phyloP scores from a whole-genome alignment of 2,329 filamentous ascomycete genomes.

The Aspergillus sp. region DNA sequence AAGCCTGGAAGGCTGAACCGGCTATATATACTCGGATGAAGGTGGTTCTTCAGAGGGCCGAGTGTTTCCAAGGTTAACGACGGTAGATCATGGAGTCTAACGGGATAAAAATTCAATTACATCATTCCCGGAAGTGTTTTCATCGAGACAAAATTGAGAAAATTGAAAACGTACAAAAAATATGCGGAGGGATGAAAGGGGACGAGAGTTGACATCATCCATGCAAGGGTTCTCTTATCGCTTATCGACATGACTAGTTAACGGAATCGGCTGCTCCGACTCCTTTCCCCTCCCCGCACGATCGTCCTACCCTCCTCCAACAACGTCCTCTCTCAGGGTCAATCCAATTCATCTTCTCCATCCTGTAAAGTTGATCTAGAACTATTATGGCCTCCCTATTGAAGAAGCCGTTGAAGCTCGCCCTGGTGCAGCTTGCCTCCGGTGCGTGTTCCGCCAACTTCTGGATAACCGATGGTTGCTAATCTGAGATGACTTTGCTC shows the following conservation, averaged over 20 bases:
- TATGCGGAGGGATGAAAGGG: too few species aligned
- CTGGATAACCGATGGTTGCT: background rate
- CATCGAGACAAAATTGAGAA: too few species aligned
- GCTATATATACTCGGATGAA: too few species aligned
- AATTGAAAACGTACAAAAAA: too few species aligned
- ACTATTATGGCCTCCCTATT: conserved; percentile 57
- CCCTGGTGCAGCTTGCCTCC: conserved; percentile 77
- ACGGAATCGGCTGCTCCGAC: background rate
- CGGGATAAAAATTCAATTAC: too few species aligned
- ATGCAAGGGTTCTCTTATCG: background rate
- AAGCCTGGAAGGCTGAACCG: too few species aligned
- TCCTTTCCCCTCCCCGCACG: background rate
- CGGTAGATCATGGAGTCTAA: too few species aligned
- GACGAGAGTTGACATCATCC: too few species aligned
- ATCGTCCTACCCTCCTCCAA: conserved; percentile 2
- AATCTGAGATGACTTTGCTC: conserved; percentile 4
- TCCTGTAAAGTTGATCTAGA: conserved; percentile 3
- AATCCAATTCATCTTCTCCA: conserved; percentile 2
- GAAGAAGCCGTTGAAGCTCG: conserved; percentile 74
- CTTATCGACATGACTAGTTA: background rate
- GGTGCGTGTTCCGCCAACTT: conserved; percentile 42
- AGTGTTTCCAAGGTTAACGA: too few species aligned
- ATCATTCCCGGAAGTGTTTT: too few species aligned
- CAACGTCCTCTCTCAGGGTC: background rate
- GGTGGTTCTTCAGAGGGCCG: too few species aligned